Percentiles rank a stretch among this genome's conserved stretches.
phyloP scores from a whole-genome alignment of 2,329 filamentous ascomycete genomes.

The Penicillium sp. region DNA sequence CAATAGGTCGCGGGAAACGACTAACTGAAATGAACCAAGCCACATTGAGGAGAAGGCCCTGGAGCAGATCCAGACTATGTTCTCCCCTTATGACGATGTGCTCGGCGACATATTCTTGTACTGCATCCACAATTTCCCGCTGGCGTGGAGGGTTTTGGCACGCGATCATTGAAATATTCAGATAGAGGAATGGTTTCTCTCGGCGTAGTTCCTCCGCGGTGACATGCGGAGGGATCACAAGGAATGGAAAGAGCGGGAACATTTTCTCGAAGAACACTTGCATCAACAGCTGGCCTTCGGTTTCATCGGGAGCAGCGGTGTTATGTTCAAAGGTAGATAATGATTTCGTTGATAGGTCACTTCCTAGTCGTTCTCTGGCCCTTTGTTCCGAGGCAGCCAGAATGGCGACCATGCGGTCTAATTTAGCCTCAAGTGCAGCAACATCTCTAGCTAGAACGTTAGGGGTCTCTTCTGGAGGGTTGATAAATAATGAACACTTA shows the following conservation, averaged over 20 bases:
- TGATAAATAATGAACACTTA: slow-evolving; percentile 3
- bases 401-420: slow-evolving; percentile 28
- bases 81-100: slow-evolving; percentile 45
- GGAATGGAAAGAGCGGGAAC: slow-evolving; percentile 27
- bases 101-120: slow-evolving; percentile 40
- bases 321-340: slow-evolving; percentile 4
- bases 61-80: slow-evolving; percentile 45
- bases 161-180: slow-evolving; percentile 22
- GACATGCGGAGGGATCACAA: slow-evolving; percentile 18
- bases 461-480: neutral
- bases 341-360: slow-evolving; percentile 1
- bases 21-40: slow-evolving; percentile 42
- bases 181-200: slow-evolving; percentile 25
- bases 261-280: slow-evolving; percentile 19
- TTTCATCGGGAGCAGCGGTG: slow-evolving; percentile 3
- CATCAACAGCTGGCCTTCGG: slow-evolving; percentile 12
- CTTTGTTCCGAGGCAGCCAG: slow-evolving; percentile 19
- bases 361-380: neutral
- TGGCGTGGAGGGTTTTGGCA: slow-evolving; percentile 15
- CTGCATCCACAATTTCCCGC: slow-evolving; percentile 9
- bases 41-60: slow-evolving; percentile 48
- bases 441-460: slow-evolving; percentile 21
- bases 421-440: slow-evolving; percentile 25
- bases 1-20: neutral
- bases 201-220: slow-evolving; percentile 18